Percentiles rank a stretch among this genome's conserved stretches.
Evolutionary conservation across 1,284 basidiomycete species (phyloP).

Genomic region (Lentinula novae-zelandiae): DNA sequence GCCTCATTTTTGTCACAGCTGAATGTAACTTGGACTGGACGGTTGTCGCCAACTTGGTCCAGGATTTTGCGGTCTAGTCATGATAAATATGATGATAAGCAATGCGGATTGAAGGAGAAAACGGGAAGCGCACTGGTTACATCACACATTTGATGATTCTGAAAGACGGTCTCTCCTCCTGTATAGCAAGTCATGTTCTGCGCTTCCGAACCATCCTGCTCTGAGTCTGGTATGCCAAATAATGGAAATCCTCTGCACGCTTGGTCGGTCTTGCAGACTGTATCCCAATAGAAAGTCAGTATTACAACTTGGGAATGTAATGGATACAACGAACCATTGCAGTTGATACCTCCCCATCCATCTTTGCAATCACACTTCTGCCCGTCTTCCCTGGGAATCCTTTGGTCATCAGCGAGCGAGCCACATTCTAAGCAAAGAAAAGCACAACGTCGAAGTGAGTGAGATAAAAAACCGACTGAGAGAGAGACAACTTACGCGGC

Average conservation of each 20-base stretch:
- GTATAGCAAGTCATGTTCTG: slow-evolving; percentile 92
- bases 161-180: slow-evolving; percentile 87
- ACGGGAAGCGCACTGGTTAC: slow-evolving; percentile 77
- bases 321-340: slow-evolving; percentile 68
- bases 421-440: slow-evolving; percentile 66
- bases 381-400: slow-evolving; percentile 75
- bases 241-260: slow-evolving; percentile 79
- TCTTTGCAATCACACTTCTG: slow-evolving; percentile 86
- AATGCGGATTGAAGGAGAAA: neutral
- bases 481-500: slow-evolving; percentile 55
- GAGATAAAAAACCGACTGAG: neutral
- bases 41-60: slow-evolving; percentile 76
- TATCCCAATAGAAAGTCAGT: neutral
- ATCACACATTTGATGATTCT: slow-evolving; percentile 96
- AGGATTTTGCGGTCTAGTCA: slow-evolving; percentile 80
- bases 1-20: slow-evolving; percentile 63
- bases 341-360: slow-evolving; percentile 95
- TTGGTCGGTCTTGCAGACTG: slow-evolving; percentile 82
- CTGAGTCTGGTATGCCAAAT: slow-evolving; percentile 38
- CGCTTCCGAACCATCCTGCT: slow-evolving; percentile 40
- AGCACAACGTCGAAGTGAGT: neutral
- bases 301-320: too few relatives aligned
- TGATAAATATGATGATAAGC: neutral
- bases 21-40: slow-evolving; percentile 94
- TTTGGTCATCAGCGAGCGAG: slow-evolving; percentile 84